These are phyloP conservation scores for Mycena venus DNA, from an alignment of 768 basidiomycete genomes.

Conservation along the genomic window DNA sequence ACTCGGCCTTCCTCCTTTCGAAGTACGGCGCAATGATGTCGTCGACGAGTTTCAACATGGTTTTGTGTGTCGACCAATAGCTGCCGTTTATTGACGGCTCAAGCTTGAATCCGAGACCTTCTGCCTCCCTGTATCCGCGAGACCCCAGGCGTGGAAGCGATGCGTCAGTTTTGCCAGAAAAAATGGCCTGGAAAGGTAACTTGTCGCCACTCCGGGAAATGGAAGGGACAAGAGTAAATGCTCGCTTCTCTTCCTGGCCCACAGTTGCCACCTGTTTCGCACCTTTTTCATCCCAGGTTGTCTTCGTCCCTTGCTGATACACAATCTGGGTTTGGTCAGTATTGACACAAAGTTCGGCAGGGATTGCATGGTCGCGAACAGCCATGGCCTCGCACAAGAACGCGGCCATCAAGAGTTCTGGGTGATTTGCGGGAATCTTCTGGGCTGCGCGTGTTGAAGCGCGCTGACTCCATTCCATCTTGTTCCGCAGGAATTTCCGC, in stretches of 20 bases:
- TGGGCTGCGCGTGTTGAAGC: constrained; percentile 48
- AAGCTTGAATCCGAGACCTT: constrained; percentile 39
- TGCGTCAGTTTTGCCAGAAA: constrained; percentile 38
- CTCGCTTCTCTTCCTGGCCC: constrained; percentile 56
- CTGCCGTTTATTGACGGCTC: constrained; percentile 38
- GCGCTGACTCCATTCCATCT: constrained; percentile 41
- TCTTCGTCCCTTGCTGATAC: constrained; percentile 36
- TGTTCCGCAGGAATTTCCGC: constrained; percentile 17
- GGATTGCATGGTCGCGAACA: constrained; percentile 41
- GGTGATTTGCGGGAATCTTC: constrained; percentile 48
- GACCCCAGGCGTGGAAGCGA: constrained; percentile 38
- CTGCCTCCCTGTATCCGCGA: constrained; percentile 34
- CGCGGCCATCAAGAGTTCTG: constrained; percentile 31
- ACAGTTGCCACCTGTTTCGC: constrained; percentile 49
- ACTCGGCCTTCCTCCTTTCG: constrained; percentile 19
- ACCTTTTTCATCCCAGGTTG: constrained; percentile 47
- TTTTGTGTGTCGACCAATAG: constrained; percentile 44
- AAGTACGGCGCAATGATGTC: constrained; percentile 49
- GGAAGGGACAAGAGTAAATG: constrained; percentile 52
- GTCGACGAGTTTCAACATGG: constrained; percentile 45
- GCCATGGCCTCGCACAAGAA: constrained; percentile 40
- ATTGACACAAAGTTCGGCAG: constrained; percentile 45
- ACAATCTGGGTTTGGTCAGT: constrained; percentile 52
- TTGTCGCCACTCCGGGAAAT: constrained; percentile 30
- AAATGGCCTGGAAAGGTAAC: constrained; percentile 55